These are phyloP conservation scores for Dacryopinax spathularia DNA, from an alignment of 768 basidiomycete genomes.

Conservation along the genomic window DNA sequence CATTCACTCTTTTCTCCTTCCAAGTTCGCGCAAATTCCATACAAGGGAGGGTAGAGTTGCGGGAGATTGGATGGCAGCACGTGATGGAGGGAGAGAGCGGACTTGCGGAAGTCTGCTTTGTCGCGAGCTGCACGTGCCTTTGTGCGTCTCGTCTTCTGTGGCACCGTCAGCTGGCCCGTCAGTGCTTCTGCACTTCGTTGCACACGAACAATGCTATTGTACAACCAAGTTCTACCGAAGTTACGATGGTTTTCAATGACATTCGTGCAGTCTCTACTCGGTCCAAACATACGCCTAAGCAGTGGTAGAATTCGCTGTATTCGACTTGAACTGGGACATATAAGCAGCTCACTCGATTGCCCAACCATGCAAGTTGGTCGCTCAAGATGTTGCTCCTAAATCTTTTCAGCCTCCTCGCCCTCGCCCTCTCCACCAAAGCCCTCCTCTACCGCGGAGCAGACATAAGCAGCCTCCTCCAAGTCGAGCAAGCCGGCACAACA, in stretches of 20 bases:
- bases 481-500: slow-evolving; percentile 35
- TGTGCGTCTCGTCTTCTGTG: not conserved
- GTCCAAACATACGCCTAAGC: not conserved
- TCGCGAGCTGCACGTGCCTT: no score
- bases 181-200: not conserved
- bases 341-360: not conserved
- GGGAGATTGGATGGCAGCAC: no score
- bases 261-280: not conserved
- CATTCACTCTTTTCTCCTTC: not conserved
- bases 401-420: not conserved
- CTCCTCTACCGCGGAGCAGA: slow-evolving; percentile 42
- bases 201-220: no score
- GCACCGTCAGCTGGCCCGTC: not conserved
- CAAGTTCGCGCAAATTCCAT: no score
- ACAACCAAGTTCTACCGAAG: not conserved
- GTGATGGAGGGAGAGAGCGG: no score
- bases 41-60: no score
- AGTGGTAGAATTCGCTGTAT: no score
- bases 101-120: no score
- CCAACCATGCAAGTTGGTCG: not conserved
- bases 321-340: no score
- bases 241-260: not conserved
- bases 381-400: not conserved
- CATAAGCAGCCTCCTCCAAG: slow-evolving; percentile 39
- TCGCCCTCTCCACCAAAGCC: slow-evolving; percentile 13